Evolutionary conservation across 352 stramenopile species (phyloP).

Genomic region (Phytophthora hybrid): DNA sequence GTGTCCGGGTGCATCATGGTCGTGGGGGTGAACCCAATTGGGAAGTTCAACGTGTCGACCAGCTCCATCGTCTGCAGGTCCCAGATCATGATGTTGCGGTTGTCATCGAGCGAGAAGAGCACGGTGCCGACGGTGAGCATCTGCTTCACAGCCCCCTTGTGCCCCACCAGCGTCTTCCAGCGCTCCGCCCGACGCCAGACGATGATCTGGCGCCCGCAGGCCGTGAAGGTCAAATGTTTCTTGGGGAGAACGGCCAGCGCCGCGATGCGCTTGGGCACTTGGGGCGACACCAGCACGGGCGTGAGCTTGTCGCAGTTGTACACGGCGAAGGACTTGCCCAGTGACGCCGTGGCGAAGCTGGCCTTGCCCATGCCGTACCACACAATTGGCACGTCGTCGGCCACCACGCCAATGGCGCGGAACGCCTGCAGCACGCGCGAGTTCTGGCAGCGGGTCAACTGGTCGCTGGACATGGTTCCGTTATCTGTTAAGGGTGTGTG

Average conservation of each 20-base stretch:
- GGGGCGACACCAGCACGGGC: slow-evolving; percentile 83
- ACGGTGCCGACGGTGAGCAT: slow-evolving; percentile 59
- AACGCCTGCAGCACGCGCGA: slow-evolving; percentile 89
- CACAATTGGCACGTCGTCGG: slow-evolving; percentile 88
- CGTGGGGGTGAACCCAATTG: slow-evolving; percentile 66
- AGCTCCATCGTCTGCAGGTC: slow-evolving; percentile 70
- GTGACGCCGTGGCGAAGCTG: slow-evolving; percentile 88
- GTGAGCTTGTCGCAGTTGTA: slow-evolving; percentile 92
- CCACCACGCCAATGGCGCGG: slow-evolving; percentile 91
- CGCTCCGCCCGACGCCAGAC: slow-evolving; percentile 77
- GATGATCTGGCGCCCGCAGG: slow-evolving; percentile 74
- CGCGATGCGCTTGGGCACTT: slow-evolving; percentile 81
- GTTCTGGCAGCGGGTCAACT: slow-evolving; percentile 65
- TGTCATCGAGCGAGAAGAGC: slow-evolving; percentile 81
- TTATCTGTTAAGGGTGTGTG: slow-evolving; percentile 5
- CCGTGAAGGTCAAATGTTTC: slow-evolving; percentile 83
- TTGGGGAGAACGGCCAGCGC: slow-evolving; percentile 69
- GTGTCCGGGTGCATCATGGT: slow-evolving; percentile 91
- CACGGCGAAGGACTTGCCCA: slow-evolving; percentile 93
- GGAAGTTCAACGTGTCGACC: slow-evolving; percentile 67
- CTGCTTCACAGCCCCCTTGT: slow-evolving; percentile 66
- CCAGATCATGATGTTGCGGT: slow-evolving; percentile 64
- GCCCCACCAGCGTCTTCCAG: slow-evolving; percentile 61
- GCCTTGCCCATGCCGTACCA: slow-evolving; percentile 89
- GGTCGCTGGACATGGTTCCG: slow-evolving; percentile 38